Base-by-base conservation (phyloP, 345 rosid species). In the Angophora floribunda region DNA sequence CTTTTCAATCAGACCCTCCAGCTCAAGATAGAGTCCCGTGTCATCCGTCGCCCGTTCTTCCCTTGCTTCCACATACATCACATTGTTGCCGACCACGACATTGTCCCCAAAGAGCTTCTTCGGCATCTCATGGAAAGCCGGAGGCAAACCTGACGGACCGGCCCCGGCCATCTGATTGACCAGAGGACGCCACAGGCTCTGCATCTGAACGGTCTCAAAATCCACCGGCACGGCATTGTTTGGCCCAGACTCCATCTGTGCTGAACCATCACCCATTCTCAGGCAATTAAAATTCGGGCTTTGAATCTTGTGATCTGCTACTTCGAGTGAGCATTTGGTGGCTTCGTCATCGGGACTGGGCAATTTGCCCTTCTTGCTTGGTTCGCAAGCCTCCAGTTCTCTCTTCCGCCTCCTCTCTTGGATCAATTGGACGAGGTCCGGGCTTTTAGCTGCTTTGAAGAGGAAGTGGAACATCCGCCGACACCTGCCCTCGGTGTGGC, bases 401-500 rank as follows among this genome's bases (percentile, higher is more conserved):
- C 44, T 93, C 91, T 92, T 86, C 89, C 87, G 44, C 91, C 90
- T 93, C 87, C 89, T 94, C 93, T 88, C 93, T 75, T 79, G 93
- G 51, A 91, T 84, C 85, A 94, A 80, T 26, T 90, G 93, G 61
- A 94, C 84, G 57, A 93, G 91, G 53, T 78, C 88, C 15, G 95
- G 95, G 79, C 87, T 88, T 86, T 85, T 91, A 57, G 90, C 88
- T 2, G 95, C 91, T 89, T 92, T 94, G 52, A 88, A 75, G 14
- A 93, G 90, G 94, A 95, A 95, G 84, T 79, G 88, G 61, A 94
- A 67, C 92, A 92, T 93, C 85, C 88, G 95, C 55, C 90, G 86
- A 85, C 92, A 95, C 91, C 90, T 91, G 82, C 91, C 86, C 79
- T 92, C 93, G 3, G 94, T 91, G 22, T 80, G 85, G 19, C 55